Base-by-base conservation (phyloP, 192 early-diverging fungal species). In the Irineochytrium annulatum region DNA sequence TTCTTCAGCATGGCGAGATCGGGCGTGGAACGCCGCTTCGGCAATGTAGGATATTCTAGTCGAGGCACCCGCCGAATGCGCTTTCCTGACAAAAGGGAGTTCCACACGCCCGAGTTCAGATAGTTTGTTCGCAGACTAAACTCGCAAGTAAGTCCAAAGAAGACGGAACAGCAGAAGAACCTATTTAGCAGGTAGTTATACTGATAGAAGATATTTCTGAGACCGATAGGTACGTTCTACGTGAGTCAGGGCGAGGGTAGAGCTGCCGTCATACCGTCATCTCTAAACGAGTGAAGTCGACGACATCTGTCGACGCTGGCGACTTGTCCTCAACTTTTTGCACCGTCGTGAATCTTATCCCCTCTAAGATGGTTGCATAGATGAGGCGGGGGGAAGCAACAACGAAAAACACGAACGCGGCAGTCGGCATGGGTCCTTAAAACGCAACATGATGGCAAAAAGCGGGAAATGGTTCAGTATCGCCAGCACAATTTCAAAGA, bases 391-490 rank as follows among this genome's bases (percentile, higher is more conserved):
- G 44, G 35, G 0, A 30, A 31, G 29, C 52, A 11, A 34, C 46
- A 59, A 39, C 48, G 37, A 24, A 51, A 37, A 1, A 26, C 65
- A 30, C 24, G 61, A 83, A 81, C 91, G 91, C 30, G 96, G 93
- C 33, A 99, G 71, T 59, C 92, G 75, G 32, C 74, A 83, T 5
- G 92, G 90, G 63, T 97, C 91, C 57, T 92, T 91, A 29, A 95
- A 44, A 26, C 94, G 77, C 31, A 94, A 61, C 79, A 93, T 83
- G n/a, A 96, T 76, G 28, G 92, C 93, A 78, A 97, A 96, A 11
- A 96, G 71, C 14, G 96, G 96, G 64, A 95, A 97, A 65, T 99
- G 96, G 65, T 99, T 99, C 24, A 99, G 71, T 43, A 94, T 81
- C 0, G 89, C 92, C 17, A 99, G 71, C 2, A 90, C 22, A 11